Conservation (phyloP, 2,329 filamentous ascomycete species). For the Colletotrichum graminicola region DNA sequence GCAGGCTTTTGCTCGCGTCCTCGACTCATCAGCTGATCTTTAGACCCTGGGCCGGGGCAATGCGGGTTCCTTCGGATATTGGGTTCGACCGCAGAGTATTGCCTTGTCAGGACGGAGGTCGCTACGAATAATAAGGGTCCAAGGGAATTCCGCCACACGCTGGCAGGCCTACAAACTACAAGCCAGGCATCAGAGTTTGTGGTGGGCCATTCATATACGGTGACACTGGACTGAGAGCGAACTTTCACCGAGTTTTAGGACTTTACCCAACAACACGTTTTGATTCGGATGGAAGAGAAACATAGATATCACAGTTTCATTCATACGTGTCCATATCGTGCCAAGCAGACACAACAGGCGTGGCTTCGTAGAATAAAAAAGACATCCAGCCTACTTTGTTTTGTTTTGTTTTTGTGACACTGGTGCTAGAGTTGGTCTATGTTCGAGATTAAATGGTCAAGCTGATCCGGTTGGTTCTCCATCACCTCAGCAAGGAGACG, state of each 20-base stretch:
- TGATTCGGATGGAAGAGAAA: conserved; percentile 22
- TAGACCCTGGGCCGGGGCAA: neutral
- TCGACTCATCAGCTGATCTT: neutral
- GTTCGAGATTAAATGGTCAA: conserved; percentile 66
- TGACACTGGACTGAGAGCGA: neutral
- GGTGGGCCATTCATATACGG: neutral
- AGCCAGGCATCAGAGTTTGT: neutral
- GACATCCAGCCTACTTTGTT: conserved; percentile 16
- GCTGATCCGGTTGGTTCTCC: conserved; percentile 52
- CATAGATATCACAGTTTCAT: conserved; percentile 21
- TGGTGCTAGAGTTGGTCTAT: conserved; percentile 68
- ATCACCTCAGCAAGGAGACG: conserved; percentile 59
- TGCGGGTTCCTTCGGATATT: neutral
- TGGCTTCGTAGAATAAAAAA: conserved; percentile 27
- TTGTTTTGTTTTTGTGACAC: neutral
- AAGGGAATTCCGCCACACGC: neutral
- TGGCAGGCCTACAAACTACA: neutral
- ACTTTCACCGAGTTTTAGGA: conserved; percentile 1
- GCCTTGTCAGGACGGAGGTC: neutral
- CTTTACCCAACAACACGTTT: conserved; percentile 6
- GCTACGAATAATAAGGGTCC: no score
- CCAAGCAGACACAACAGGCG: neutral
- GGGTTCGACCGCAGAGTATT: neutral
- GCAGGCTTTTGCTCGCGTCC: neutral
- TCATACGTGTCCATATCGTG: neutral